A percentile compares a stretch with the other conserved stretches of the same genome.
These are phyloP conservation scores for Haematococcus lacustris DNA, from an alignment of 139 green algal genomes.

Conservation along the genomic window DNA sequence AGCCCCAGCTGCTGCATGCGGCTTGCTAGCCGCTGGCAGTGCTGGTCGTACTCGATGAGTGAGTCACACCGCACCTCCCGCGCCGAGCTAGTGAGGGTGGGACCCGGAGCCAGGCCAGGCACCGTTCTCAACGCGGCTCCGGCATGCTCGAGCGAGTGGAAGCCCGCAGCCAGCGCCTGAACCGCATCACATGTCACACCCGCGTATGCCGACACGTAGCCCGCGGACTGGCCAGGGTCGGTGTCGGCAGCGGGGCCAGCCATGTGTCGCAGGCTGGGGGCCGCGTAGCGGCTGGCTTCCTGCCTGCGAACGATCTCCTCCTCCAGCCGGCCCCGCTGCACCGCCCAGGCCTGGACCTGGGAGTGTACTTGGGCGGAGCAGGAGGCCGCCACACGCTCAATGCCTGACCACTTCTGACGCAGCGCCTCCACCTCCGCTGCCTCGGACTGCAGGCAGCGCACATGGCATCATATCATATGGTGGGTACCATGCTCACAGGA, in stretches of 20 bases:
- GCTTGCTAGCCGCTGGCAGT: neutral
- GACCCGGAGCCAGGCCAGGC: constrained; percentile 2
- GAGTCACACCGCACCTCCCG: neutral
- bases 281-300: constrained; percentile 22
- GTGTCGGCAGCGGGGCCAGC: neutral
- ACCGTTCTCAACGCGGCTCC: neutral
- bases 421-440: constrained; percentile 19
- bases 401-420: constrained; percentile 10
- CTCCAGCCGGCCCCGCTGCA: constrained; percentile 24
- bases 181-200: neutral
- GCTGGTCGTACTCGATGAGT: neutral
- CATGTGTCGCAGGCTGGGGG: neutral
- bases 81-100: neutral
- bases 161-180: neutral
- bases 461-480: neutral
- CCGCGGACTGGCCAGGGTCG: neutral
- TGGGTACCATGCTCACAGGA: neutral
- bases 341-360: constrained; percentile 21
- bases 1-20: constrained; percentile 9
- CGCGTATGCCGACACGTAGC: constrained; percentile 3
- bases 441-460: too few relatives aligned
- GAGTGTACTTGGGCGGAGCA: neutral
- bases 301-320: constrained; percentile 37
- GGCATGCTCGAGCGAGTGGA: neutral
- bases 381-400: constrained; percentile 1